Base-by-base conservation (phyloP, 129 eudicot species). In the Gnaphalium uliginosum region DNA sequence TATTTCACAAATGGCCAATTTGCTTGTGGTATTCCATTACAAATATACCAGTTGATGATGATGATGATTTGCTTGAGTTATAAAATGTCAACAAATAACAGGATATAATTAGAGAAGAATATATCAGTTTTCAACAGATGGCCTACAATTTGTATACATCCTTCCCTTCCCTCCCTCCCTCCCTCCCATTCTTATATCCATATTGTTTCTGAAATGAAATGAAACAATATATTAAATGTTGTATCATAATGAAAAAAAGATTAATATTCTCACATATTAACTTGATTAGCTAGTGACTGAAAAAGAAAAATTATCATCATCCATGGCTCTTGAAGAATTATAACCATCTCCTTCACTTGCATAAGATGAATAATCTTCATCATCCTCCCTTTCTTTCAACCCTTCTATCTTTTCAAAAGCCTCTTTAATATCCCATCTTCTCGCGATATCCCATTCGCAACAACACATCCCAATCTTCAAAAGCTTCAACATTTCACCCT, bases 391-490 rank as follows among this genome's bases (percentile, higher is more conserved):
- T 26, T 83, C 94, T 68, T 71, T 84, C 64, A 88, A 61, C 79
- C 84, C 90, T 33, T 81, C 82, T 61, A 88, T 86, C 80, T 68
- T 83, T 54, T 81, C 87, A 30, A 78, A 33, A 1, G 83, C 90
- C 66, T 76, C 81, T 39, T 35, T 78, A 48, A 86, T 15, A 76
- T 68, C 90, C 83, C 89, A 83, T 76, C 94, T 79, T n/a, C 35
- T 83, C 22, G 57, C 84, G 6, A 83, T 75, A 71, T 76, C 68
- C 78, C 80, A 66, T 60, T 86, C 88, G 18, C 94, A 88, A 23
- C 94, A 88, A 32, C 79, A 69, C 83, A 88, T 74, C 27, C 94
- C 94, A 11, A 88, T 86, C 68, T 76, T 74, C 67, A 88, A 74
- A 1, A 88, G 72, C 79, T 83, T 76, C 35, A 83, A 66, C 91